Percentiles rank a stretch among this genome's conserved stretches.
Conservation (phyloP, 1,284 basidiomycete species). For the Cutaneotrichosporon sp. region DNA sequence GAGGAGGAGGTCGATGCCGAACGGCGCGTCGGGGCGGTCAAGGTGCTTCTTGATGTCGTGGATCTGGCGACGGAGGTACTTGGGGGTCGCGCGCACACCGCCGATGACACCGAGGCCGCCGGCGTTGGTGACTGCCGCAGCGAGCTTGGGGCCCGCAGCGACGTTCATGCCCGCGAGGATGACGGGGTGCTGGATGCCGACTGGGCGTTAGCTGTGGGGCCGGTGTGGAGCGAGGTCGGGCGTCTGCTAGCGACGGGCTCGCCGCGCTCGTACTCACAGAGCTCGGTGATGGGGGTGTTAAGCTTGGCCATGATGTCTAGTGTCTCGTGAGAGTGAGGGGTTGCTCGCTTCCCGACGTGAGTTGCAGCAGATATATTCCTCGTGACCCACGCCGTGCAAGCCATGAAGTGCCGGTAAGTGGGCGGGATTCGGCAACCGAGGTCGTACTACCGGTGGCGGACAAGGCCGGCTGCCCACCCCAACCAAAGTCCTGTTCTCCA, state of each 20-base stretch:
- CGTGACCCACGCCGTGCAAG: too few species aligned
- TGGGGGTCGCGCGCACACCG: slow-evolving; percentile 62
- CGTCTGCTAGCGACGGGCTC: background rate
- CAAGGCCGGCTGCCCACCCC: background rate
- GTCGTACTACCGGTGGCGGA: background rate
- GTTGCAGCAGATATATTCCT: too few species aligned
- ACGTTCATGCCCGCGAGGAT: slow-evolving; percentile 88
- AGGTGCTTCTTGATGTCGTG: slow-evolving; percentile 69
- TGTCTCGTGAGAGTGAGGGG: background rate
- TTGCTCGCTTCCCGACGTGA: background rate
- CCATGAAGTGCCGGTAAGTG: background rate
- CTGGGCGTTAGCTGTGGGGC: slow-evolving; percentile 13
- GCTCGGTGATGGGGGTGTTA: slow-evolving; percentile 71
- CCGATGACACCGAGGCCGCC: slow-evolving; percentile 86
- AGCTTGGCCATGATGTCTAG: slow-evolving; percentile 38
- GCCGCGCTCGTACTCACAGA: slow-evolving; percentile 57
- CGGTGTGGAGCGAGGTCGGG: background rate
- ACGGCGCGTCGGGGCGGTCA: slow-evolving; percentile 59
- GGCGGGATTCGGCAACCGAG: background rate
- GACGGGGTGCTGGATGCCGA: slow-evolving; percentile 83
- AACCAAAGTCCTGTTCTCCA: background rate
- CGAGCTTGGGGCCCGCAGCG: slow-evolving; percentile 78
- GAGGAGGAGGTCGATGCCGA: slow-evolving; percentile 82
- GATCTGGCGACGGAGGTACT: slow-evolving; percentile 61
- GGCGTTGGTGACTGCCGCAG: slow-evolving; percentile 74